phyloP scores from a whole-genome alignment of 2,329 filamentous ascomycete species.

The Phialophora macrospora region DNA sequence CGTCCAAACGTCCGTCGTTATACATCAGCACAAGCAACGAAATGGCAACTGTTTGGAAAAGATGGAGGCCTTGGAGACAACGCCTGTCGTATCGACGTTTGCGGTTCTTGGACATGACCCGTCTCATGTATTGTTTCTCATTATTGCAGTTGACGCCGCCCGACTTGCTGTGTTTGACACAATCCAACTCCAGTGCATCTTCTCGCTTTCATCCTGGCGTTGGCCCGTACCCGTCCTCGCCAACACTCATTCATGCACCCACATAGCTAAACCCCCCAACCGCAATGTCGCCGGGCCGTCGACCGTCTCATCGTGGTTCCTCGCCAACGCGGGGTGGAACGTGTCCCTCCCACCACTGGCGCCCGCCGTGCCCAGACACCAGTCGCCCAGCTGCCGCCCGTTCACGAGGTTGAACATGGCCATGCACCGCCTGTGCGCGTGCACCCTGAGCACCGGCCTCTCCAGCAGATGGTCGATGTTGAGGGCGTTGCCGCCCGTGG shows the following conservation, averaged over 20 bases:
- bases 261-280: background rate
- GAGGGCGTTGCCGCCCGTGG: background rate
- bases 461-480: background rate
- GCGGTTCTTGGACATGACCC: background rate
- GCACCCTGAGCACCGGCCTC: background rate
- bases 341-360: constrained; percentile 12
- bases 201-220: constrained; percentile 6
- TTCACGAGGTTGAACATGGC: background rate
- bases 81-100: background rate
- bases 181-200: background rate
- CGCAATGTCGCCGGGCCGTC: background rate
- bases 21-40: background rate
- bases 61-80: background rate
- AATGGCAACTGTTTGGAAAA: background rate
- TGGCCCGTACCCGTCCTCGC: background rate
- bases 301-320: background rate
- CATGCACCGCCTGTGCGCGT: constrained; percentile 8
- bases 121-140: background rate
- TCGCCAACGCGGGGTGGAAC: background rate
- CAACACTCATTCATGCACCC: background rate
- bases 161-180: background rate
- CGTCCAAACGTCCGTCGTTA: background rate
- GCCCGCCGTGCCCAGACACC: constrained; percentile 7
- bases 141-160: background rate
- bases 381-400: constrained; percentile 1